Conservation (phyloP, 139 green algal genomes). For the Coelastrella sp. region DNA sequence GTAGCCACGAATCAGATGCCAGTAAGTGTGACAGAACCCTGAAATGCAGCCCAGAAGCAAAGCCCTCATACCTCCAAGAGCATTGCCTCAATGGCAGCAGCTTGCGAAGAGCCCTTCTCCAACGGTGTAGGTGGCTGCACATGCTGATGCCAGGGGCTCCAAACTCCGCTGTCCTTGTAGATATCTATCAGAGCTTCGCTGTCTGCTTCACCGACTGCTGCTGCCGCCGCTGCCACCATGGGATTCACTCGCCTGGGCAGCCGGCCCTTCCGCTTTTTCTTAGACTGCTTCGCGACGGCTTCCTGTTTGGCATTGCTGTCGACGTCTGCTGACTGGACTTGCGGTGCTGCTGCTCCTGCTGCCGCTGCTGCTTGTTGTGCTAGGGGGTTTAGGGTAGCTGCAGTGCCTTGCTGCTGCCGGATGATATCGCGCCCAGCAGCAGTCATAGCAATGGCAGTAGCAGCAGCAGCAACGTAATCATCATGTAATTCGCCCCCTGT, state of each 20-base stretch:
- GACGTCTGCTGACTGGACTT: neutral
- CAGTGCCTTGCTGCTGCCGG: slow-evolving; percentile 6
- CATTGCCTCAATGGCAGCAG: slow-evolving; percentile 16
- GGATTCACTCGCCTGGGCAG: neutral
- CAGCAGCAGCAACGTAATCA: neutral
- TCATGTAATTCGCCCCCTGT: neutral
- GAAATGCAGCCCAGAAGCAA: neutral
- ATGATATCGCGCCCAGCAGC: neutral
- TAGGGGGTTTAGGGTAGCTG: neutral
- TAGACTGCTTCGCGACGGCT: neutral
- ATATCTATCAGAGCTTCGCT: neutral
- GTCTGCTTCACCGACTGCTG: neutral
- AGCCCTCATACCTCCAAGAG: slow-evolving; percentile 4
- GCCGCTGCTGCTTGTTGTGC: neutral
- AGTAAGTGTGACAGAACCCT: neutral
- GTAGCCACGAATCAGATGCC: neutral
- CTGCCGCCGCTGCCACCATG: slow-evolving; percentile 12
- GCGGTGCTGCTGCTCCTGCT: neutral
- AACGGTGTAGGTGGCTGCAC: neutral
- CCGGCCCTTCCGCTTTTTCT: neutral
- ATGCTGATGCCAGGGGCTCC: slow-evolving; percentile 27
- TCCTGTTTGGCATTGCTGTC: neutral
- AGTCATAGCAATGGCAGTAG: neutral
- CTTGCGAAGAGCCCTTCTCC: neutral
- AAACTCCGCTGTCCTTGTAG: neutral